Base-by-base conservation (phyloP, 257 asterid species). In the Fraxinus excelsior region DNA sequence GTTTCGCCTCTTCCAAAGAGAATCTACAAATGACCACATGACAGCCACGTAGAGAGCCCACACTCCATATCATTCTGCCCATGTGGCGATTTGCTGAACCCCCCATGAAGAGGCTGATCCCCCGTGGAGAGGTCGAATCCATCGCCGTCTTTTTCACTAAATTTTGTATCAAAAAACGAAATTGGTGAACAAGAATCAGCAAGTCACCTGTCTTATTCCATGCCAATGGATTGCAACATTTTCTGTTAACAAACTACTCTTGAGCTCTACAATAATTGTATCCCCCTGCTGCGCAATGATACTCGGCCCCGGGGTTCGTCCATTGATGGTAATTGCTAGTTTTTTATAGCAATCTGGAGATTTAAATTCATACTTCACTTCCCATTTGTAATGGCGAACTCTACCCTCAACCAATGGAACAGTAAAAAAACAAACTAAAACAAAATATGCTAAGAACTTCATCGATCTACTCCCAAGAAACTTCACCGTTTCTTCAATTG, bases 211-310 rank as follows among this genome's bases (percentile, higher is more conserved):
- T 90, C 97, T 82, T 64, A 93, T 95, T 26, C 99, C 99, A 81
- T 95, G 99, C 99, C 99, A 95, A 49, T 95, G 99, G 64, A 95
- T 86, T 1, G 97, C 99, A 1, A 86, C 90, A 67, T 93, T 91
- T 76, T 95, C 99, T 1, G 97, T 91, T 23, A 87, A 31, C 87
- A 95, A 78, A 46, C 88, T 81, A 78, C 93, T 93, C 42, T 79
- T 89, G 44, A 95, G 89, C 86, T 93, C 91, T 5, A 95, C 98
- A 3, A 95, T 83, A 49, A 93, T 66, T 14, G 99, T 90, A 76
- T 95, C 99, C 6, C 99, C 99, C 58, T 71, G 90, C 23, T 76
- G 80, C 0, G 99, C 98, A 2, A 82, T n/a, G 81, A 95, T 91
- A 38, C 88, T 95, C 0, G 99, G 99, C 3, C 97, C 99, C 0